phyloP scores from a whole-genome alignment of 2,329 filamentous ascomycete species.

The Bipolaris zeicola region DNA sequence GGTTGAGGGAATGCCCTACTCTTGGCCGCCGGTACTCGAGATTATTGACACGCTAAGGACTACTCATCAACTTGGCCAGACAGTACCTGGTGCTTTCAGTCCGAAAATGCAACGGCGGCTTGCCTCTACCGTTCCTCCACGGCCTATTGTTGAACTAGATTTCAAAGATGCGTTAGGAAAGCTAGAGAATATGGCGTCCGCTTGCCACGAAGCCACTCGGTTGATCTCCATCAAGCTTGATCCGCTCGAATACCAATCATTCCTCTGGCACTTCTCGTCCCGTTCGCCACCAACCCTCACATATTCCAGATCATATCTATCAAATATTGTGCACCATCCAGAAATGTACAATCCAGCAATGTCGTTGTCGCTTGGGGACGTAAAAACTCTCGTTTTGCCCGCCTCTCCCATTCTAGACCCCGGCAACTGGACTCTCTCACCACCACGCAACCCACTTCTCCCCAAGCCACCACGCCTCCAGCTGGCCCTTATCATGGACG shows the following conservation, averaged over 20 bases:
- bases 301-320: slow-evolving; percentile 80
- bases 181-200: slow-evolving; percentile 71
- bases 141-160: slow-evolving; percentile 80
- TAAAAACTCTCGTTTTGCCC: slow-evolving; percentile 78
- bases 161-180: slow-evolving; percentile 74
- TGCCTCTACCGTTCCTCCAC: slow-evolving; percentile 90
- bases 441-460: slow-evolving; percentile 47
- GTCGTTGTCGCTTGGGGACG: slow-evolving; percentile 78
- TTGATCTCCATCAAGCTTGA: slow-evolving; percentile 37
- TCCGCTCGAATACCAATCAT: slow-evolving; percentile 59
- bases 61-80: slow-evolving; percentile 66
- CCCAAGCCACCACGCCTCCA: slow-evolving; percentile 74
- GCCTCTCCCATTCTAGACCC: slow-evolving; percentile 72
- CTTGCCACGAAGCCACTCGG: slow-evolving; percentile 65
- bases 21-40: slow-evolving; percentile 47
- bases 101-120: slow-evolving; percentile 88
- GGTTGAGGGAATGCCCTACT: slow-evolving; percentile 32
- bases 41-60: slow-evolving; percentile 62
- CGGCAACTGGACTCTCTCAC: slow-evolving; percentile 75
- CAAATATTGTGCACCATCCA: slow-evolving; percentile 75
- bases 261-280: slow-evolving; percentile 74
- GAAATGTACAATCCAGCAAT: slow-evolving; percentile 68
- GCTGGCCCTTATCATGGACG: slow-evolving; percentile 71
- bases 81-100: slow-evolving; percentile 81
- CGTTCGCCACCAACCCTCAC: slow-evolving; percentile 82